Evolutionary conservation across 352 stramenopile genomes (phyloP).

Genomic region (Phytophthora idaei): DNA sequence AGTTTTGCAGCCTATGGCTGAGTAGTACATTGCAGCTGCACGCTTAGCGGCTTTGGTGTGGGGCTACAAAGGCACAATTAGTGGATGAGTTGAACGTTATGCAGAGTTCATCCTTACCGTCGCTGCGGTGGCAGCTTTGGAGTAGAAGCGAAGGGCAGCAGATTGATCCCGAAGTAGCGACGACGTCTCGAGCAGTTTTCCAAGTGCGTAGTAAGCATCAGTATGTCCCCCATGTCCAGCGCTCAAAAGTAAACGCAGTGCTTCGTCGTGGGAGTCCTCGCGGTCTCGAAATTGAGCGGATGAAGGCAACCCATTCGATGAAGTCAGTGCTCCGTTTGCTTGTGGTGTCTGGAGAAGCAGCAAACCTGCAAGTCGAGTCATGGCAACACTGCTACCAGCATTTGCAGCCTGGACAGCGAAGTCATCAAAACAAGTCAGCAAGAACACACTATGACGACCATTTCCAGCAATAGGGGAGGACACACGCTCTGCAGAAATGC

Average conservation of each 20-base stretch:
- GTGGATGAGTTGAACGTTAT: not conserved
- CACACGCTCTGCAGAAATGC: slow-evolving; percentile 55
- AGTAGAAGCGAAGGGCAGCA: slow-evolving; percentile 64
- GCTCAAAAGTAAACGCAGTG: slow-evolving; percentile 59
- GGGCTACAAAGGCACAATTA: slow-evolving; percentile 21
- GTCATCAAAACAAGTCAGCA: slow-evolving; percentile 5
- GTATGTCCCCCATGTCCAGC: slow-evolving; percentile 44
- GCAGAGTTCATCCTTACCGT: slow-evolving; percentile 18
- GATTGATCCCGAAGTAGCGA: slow-evolving; percentile 50
- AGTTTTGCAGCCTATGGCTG: slow-evolving; percentile 48
- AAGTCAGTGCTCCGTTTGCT: slow-evolving; percentile 1
- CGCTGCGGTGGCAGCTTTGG: slow-evolving; percentile 50
- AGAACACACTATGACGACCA: not conserved
- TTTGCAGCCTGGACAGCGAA: slow-evolving; percentile 36
- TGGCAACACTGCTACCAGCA: slow-evolving; percentile 50
- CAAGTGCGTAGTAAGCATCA: slow-evolving; percentile 50
- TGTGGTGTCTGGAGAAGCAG: slow-evolving; percentile 34
- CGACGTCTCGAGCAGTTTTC: slow-evolving; percentile 63
- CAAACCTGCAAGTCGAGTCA: slow-evolving; percentile 59
- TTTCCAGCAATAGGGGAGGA: not conserved
- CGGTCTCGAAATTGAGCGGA: slow-evolving; percentile 48
- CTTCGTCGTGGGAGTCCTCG: slow-evolving; percentile 68
- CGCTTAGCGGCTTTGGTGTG: slow-evolving; percentile 58
- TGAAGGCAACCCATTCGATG: not conserved
- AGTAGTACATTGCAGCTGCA: slow-evolving; percentile 69